Evolutionary conservation across 768 basidiomycete genomes (phyloP).

Genomic region (Rhizopogon roseolus): DNA sequence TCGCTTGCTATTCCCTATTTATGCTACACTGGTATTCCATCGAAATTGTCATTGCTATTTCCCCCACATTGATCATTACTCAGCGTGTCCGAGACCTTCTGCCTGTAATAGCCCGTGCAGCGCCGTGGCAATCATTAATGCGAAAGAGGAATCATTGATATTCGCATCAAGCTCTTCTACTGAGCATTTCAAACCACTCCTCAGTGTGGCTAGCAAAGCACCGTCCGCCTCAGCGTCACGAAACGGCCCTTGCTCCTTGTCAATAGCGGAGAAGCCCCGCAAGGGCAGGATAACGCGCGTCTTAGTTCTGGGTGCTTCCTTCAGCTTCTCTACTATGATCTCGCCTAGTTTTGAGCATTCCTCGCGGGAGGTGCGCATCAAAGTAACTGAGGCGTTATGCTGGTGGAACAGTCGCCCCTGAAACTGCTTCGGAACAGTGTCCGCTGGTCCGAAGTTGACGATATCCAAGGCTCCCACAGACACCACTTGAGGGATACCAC

Average conservation of each 20-base stretch:
- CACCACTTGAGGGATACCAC: slow-evolving; percentile 21
- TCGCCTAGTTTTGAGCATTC: slow-evolving; percentile 20
- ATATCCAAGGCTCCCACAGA: slow-evolving; percentile 28
- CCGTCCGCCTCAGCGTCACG: slow-evolving; percentile 18
- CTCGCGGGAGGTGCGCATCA: slow-evolving; percentile 25
- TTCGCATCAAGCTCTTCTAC: slow-evolving; percentile 19
- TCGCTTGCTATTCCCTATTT: slow-evolving; percentile 7
- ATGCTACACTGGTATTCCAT: slow-evolving; percentile 8
- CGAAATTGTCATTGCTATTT: slow-evolving; percentile 1
- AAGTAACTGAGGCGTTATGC: slow-evolving; percentile 23
- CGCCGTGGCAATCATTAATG: slow-evolving; percentile 5
- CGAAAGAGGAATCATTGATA: slow-evolving; percentile 22
- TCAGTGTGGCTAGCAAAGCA: slow-evolving; percentile 15
- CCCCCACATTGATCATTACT: not conserved
- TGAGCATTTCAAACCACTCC: slow-evolving; percentile 11
- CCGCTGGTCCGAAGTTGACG: slow-evolving; percentile 27
- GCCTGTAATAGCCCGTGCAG: slow-evolving; percentile 16
- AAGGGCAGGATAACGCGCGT: slow-evolving; percentile 21
- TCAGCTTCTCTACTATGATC: slow-evolving; percentile 16
- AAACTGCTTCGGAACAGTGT: slow-evolving; percentile 20
- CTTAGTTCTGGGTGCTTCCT: slow-evolving; percentile 7
- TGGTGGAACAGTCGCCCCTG: slow-evolving; percentile 10
- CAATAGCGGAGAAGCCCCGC: slow-evolving; percentile 22
- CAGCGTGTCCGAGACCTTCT: not conserved
- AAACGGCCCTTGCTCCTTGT: slow-evolving; percentile 17